Base-by-base conservation (phyloP, 2,329 filamentous ascomycete genomes). In the Berkeleyomyces rouxiae region DNA sequence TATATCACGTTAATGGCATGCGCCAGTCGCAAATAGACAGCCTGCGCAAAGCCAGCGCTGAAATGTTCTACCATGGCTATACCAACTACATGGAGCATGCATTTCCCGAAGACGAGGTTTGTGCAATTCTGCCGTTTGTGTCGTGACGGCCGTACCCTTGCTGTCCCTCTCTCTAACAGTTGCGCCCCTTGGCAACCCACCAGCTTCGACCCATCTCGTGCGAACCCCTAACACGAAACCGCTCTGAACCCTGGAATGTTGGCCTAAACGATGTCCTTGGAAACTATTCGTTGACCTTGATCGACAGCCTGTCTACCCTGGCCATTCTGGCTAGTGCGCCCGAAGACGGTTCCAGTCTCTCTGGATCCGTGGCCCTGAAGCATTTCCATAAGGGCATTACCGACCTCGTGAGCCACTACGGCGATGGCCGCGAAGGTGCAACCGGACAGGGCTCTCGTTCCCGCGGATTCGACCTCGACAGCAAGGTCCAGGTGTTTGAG, bases 401-500 rank as follows among this genome's bases (percentile, higher is more conserved):
- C 64, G 78, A 85, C 60, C 77, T 97, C 68, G 86, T 96, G 2
- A 77, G 83, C 67, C 78, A 93, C 68, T 97, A 96, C 72, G 92
- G 92, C 3, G 91, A 96, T 73, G 92, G 91, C 1, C 84, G 83
- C 39, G 74, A 78, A 7, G 86, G 87, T 2, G 77, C 81, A 11
- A 78, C 79, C 4, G 89, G 88, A 5, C 79, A 82, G 69, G 92
- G 92, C 3, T 77, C 80, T 63, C 79, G 90, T 66, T 84, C 85
- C 3, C 81, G 84, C 62, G 93, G 90, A 0, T 99, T 99, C 69
- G 90, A 99, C 72, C 77, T 96, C 47, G 92, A 99, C 73, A 96
- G 91, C 76, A 99, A 97, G 74, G 93, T 99, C 1, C 92, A 99
- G 74, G 90, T 99, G 46, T 99, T 99, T 70, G 93, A 99, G 76